These are phyloP conservation scores for Globisporangium polare DNA, from an alignment of 352 stramenopile genomes.

Conservation along the genomic window DNA sequence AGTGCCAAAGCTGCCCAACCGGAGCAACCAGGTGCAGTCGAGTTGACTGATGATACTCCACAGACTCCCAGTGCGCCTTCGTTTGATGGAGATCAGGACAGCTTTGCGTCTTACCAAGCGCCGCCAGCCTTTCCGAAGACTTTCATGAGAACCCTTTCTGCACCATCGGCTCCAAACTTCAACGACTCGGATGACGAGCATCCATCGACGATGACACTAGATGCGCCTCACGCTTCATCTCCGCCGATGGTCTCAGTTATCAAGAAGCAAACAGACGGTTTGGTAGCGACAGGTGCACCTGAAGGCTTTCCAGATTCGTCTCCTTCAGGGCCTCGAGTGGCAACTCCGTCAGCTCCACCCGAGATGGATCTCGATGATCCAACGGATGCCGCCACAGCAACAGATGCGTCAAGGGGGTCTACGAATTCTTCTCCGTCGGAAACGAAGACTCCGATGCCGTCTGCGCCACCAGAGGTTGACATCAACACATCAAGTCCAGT, in stretches of 20 bases:
- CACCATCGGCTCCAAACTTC: conserved; percentile 38
- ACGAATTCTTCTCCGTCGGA: conserved; percentile 8
- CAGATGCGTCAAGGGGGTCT: neutral
- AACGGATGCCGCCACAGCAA: neutral
- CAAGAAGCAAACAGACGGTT: neutral
- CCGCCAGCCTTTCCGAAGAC: neutral
- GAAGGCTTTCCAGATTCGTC: conserved; percentile 16
- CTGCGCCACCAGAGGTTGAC: conserved; percentile 27
- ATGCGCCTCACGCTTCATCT: neutral
- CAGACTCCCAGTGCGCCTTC: conserved; percentile 12
- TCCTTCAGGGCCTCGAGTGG: conserved; percentile 4
- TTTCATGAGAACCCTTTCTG: neutral
- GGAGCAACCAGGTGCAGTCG: neutral
- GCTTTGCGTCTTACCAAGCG: neutral
- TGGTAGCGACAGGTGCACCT: conserved; percentile 10
- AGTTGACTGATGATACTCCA: neutral
- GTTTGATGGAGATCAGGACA: conserved; percentile 11
- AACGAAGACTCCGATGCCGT: conserved; percentile 20
- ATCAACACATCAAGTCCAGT: conserved; percentile 13
- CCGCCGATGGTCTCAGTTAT: neutral
- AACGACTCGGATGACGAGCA: conserved; percentile 39
- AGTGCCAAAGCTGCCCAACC: neutral
- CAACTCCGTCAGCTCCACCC: conserved; percentile 15
- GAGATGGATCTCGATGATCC: conserved; percentile 6
- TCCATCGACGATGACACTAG: neutral